These are phyloP conservation scores for Colletotrichum limetticola DNA, from an alignment of 2,329 filamentous ascomycete species.

Conservation along the genomic window DNA sequence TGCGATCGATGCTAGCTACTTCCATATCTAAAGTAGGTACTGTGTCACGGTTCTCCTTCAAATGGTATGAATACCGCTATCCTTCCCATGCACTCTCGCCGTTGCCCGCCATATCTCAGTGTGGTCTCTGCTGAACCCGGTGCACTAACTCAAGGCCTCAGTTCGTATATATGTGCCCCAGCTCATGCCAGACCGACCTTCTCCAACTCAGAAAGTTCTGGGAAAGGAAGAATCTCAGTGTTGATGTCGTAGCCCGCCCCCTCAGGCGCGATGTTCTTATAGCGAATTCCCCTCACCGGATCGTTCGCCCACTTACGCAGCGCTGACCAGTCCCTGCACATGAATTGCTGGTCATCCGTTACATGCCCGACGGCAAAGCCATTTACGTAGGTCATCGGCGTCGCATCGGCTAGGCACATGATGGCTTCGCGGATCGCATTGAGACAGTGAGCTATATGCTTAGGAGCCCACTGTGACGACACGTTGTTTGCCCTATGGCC, in stretches of 20 bases:
- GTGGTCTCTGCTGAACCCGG: background rate
- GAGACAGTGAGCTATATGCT: conserved; percentile 18
- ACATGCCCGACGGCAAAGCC: conserved; percentile 12
- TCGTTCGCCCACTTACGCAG: conserved; percentile 20
- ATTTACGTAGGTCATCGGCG: conserved; percentile 26
- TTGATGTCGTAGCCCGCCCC: conserved; percentile 15
- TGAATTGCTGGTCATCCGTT: conserved; percentile 24
- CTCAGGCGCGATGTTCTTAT: conserved; percentile 13
- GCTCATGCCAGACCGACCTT: conserved; percentile 14
- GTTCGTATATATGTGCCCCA: no score
- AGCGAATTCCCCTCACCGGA: conserved; percentile 9
- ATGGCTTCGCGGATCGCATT: conserved; percentile 20
- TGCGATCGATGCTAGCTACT: no score
- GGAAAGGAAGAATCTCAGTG: conserved; percentile 23
- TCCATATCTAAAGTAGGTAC: no score
- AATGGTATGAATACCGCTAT: background rate
- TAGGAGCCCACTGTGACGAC: conserved; percentile 18
- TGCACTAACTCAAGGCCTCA: background rate
- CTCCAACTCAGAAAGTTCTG: conserved; percentile 4
- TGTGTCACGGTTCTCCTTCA: background rate
- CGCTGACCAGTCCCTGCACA: conserved; percentile 23
- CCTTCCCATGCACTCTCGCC: background rate
- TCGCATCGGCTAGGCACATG: conserved; percentile 19
- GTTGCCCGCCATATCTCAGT: background rate
- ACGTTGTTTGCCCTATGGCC: conserved; percentile 12